Conservation (phyloP, 2,329 filamentous ascomycete genomes). For the Coccinonectria pachysandricola region DNA sequence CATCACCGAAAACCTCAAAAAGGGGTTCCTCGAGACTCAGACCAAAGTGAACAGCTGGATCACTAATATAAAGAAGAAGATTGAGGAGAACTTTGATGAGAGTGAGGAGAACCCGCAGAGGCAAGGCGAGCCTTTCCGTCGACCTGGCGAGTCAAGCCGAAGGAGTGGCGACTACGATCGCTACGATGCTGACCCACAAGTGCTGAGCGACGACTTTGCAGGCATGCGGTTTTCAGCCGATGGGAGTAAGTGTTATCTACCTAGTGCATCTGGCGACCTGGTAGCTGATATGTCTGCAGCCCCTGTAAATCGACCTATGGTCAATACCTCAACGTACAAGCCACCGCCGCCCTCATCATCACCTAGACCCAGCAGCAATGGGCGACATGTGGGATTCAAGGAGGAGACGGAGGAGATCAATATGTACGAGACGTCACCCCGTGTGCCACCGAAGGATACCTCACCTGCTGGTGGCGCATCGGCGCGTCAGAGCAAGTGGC, state of each 20-base stretch:
- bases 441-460: constrained; percentile 41
- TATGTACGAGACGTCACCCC: constrained; percentile 59
- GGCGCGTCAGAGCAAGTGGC: constrained; percentile 73
- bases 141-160: constrained; percentile 51
- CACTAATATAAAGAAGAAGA: constrained; percentile 78
- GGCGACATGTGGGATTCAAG: constrained; percentile 47
- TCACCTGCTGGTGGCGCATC: constrained; percentile 43
- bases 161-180: constrained; percentile 81
- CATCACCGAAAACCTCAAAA: constrained; percentile 84
- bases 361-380: constrained; percentile 34
- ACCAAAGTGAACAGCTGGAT: constrained; percentile 90
- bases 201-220: constrained; percentile 82
- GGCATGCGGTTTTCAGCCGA: constrained; percentile 54
- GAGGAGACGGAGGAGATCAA: constrained; percentile 67
- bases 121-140: constrained; percentile 28
- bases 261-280: not conserved
- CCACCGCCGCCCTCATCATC: constrained; percentile 45
- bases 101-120: constrained; percentile 37
- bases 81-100: constrained; percentile 80
- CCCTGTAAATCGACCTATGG: constrained; percentile 46
- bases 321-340: constrained; percentile 75
- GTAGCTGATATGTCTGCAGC: constrained; percentile 17
- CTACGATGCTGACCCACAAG: constrained; percentile 88
- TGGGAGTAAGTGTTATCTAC: constrained; percentile 40
- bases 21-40: constrained; percentile 92